These are phyloP conservation scores for Arthrobotrys megalospora DNA, from an alignment of 2,329 filamentous ascomycete genomes.

Conservation along the genomic window DNA sequence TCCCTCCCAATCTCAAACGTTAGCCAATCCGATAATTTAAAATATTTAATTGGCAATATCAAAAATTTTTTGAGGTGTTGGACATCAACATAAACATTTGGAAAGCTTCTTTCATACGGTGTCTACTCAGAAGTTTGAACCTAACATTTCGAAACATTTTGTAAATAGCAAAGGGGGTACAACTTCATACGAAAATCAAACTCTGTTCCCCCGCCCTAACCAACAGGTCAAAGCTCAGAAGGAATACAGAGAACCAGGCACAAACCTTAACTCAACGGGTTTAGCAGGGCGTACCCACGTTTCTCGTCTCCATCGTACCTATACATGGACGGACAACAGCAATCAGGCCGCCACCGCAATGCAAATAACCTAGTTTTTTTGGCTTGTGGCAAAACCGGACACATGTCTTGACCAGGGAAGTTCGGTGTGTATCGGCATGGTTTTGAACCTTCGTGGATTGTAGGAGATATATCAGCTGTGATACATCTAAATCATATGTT, in stretches of 20 bases:
- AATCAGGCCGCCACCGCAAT: slow-evolving; percentile 8
- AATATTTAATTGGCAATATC: slow-evolving; percentile 11
- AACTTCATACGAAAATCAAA: neutral
- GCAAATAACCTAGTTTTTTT: slow-evolving; percentile 5
- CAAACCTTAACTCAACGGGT: slow-evolving; percentile 6
- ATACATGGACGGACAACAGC: slow-evolving; percentile 36
- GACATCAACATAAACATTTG: slow-evolving; percentile 7
- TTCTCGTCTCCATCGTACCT: slow-evolving; percentile 40
- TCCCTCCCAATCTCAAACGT: slow-evolving; percentile 31
- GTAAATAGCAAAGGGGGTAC: slow-evolving; percentile 18
- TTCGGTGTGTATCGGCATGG: slow-evolving; percentile 20
- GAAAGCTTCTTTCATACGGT: neutral
- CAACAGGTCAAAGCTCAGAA: slow-evolving; percentile 18
- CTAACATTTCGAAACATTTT: slow-evolving; percentile 11
- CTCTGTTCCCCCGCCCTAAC: neutral
- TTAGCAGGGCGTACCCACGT: slow-evolving; percentile 37
- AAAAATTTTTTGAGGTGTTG: slow-evolving; percentile 2
- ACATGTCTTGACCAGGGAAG: slow-evolving; percentile 12
- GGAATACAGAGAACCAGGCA: slow-evolving; percentile 23
- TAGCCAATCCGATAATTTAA: slow-evolving; percentile 34
- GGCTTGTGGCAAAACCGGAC: slow-evolving; percentile 32
- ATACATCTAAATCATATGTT: slow-evolving; percentile 27
- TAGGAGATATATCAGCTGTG: slow-evolving; percentile 34
- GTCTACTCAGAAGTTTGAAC: neutral
- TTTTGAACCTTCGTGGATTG: slow-evolving; percentile 21